Evolutionary conservation across 257 asterid species (phyloP).

Genomic region (Salvia rosmarinus): DNA sequence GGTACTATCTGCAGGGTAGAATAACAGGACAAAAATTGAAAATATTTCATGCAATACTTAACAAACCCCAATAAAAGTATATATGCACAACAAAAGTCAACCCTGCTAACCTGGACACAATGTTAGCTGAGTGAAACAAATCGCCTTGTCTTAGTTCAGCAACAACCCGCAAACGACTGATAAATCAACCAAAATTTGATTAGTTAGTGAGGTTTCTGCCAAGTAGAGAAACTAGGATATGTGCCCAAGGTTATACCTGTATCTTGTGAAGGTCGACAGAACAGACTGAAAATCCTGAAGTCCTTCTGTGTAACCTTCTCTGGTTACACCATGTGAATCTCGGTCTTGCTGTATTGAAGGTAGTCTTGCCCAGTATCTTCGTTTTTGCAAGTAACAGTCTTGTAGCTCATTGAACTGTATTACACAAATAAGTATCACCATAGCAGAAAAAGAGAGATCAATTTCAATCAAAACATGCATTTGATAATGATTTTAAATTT

Average conservation of each 20-base stretch:
- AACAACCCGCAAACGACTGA: slow-evolving; percentile 74
- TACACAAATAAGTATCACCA: slow-evolving; percentile 10
- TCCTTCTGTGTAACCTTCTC: slow-evolving; percentile 63
- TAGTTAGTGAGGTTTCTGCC: slow-evolving; percentile 23
- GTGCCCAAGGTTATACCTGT: slow-evolving; percentile 50
- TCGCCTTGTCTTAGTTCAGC: slow-evolving; percentile 85
- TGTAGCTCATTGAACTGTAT: slow-evolving; percentile 76
- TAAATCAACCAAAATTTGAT: slow-evolving; percentile 21
- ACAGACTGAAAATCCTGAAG: slow-evolving; percentile 78
- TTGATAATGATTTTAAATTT: background rate
- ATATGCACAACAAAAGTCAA: background rate
- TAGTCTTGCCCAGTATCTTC: slow-evolving; percentile 56
- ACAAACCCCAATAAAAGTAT: slow-evolving; percentile 11
- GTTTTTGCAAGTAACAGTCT: slow-evolving; percentile 77
- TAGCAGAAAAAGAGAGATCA: background rate
- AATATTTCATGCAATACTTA: slow-evolving; percentile 11
- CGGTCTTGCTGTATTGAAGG: slow-evolving; percentile 45
- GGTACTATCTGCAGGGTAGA: slow-evolving; percentile 34
- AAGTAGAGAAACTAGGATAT: slow-evolving; percentile 26
- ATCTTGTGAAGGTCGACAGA: slow-evolving; percentile 68
- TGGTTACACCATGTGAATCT: slow-evolving; percentile 37
- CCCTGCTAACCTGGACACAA: slow-evolving; percentile 66
- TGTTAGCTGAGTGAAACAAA: slow-evolving; percentile 78
- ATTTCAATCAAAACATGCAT: slow-evolving; percentile 23
- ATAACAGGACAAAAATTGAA: slow-evolving; percentile 38